A percentile compares a stretch with the other conserved stretches of the same genome.
Evolutionary conservation across 305 asterid genomes (phyloP).

Genomic region (Fraxinus paxiana): DNA sequence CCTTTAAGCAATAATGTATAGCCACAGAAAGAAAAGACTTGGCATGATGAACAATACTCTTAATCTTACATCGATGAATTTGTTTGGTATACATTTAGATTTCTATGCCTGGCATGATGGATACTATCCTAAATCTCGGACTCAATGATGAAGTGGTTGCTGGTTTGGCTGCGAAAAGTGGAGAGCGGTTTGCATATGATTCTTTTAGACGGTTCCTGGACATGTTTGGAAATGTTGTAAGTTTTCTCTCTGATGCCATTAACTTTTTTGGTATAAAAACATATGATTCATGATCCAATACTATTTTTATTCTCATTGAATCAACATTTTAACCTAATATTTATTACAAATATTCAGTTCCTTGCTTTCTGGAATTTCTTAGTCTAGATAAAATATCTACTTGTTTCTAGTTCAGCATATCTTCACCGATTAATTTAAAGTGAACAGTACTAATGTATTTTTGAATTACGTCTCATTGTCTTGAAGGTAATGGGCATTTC

Average conservation of each 20-base stretch:
- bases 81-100: slow-evolving; percentile 39
- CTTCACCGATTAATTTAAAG: not conserved
- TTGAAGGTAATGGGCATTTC: slow-evolving; percentile 84
- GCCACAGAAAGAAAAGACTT: not conserved
- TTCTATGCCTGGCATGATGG: slow-evolving; percentile 99
- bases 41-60: not conserved
- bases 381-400: not conserved
- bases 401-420: not conserved
- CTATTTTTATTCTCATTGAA: not conserved
- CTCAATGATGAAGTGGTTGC: slow-evolving; percentile 81
- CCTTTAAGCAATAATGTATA: not conserved
- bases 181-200: slow-evolving; percentile 87
- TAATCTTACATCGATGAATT: not conserved
- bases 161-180: slow-evolving; percentile 88
- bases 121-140: slow-evolving; percentile 92
- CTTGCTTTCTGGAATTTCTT: not conserved
- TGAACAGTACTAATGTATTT: not conserved
- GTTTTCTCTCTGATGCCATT: slow-evolving; percentile 22
- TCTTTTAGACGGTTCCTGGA: slow-evolving; percentile 86
- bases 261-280: not conserved
- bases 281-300: not conserved
- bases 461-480: not conserved
- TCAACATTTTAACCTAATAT: not conserved
- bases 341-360: not conserved
- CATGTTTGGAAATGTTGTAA: slow-evolving; percentile 94